phyloP scores from a whole-genome alignment of 805 yeast genomes.

The Cyberlindnera bimundalis region DNA sequence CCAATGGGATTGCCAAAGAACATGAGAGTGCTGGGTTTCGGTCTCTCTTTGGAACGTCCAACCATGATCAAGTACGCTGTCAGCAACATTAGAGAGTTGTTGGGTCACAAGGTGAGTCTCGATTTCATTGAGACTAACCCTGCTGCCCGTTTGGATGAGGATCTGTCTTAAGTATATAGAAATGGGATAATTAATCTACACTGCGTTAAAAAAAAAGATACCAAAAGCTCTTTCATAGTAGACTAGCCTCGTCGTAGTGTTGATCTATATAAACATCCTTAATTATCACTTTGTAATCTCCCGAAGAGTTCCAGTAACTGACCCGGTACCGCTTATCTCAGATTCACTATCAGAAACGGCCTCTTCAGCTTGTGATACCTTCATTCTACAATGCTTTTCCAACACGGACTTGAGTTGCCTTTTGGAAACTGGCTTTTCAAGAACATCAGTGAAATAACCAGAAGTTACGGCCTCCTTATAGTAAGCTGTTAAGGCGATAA shows the following conservation, averaged over 20 bases:
- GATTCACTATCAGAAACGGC: conserved; percentile 30
- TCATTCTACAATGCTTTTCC: conserved; percentile 28
- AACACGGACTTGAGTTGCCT: conserved; percentile 20
- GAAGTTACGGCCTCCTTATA: conserved; percentile 57
- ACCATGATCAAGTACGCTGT: conserved; percentile 98
- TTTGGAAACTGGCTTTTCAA: conserved; percentile 62
- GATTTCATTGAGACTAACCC: conserved; percentile 95
- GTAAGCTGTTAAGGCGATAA: conserved; percentile 70
- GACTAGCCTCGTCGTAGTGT: too few relatives aligned
- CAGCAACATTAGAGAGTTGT: conserved; percentile 89
- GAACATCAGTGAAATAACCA: conserved; percentile 55
- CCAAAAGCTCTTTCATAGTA: too few relatives aligned
- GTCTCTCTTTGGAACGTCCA: conserved; percentile 95
- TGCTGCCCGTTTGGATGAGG: conserved; percentile 94
- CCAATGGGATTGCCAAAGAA: conserved; percentile 96
- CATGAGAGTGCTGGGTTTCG: conserved; percentile 95
- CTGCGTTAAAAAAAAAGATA: too few relatives aligned
- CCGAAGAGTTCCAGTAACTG: neutral
- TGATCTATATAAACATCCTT: too few relatives aligned
- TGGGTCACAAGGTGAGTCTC: conserved; percentile 94
- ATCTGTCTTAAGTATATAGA: conserved; percentile 24
- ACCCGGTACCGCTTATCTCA: conserved; percentile 3
- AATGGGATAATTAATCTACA: neutral
- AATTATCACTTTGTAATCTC: neutral
- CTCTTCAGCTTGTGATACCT: conserved; percentile 23